Evolutionary conservation across 805 yeast genomes (phyloP).

Genomic region (Kodamaea jinghongensis): DNA sequence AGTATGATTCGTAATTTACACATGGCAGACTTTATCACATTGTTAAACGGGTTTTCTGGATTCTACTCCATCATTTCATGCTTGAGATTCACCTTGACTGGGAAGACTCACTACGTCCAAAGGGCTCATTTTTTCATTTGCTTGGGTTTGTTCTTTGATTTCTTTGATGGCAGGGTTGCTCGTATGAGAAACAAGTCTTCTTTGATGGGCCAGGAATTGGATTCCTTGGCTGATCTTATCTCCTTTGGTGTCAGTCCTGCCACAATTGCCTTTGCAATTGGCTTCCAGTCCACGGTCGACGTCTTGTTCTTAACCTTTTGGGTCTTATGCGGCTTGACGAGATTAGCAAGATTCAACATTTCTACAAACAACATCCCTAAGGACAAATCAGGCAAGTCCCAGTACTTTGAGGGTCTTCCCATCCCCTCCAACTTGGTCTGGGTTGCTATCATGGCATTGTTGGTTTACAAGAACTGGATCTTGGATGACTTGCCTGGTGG

Average conservation of each 20-base stretch:
- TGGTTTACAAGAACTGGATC: slow-evolving; percentile 53
- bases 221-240: slow-evolving; percentile 90
- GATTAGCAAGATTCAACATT: slow-evolving; percentile 94
- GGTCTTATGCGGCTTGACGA: slow-evolving; percentile 88
- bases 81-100: slow-evolving; percentile 72
- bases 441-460: slow-evolving; percentile 68
- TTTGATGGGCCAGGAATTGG: slow-evolving; percentile 95
- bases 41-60: slow-evolving; percentile 91
- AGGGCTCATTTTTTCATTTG: slow-evolving; percentile 87
- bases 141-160: slow-evolving; percentile 92
- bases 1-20: slow-evolving; percentile 84
- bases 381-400: slow-evolving; percentile 80
- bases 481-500: slow-evolving; percentile 66
- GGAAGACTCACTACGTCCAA: slow-evolving; percentile 66
- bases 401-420: slow-evolving; percentile 94
- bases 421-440: slow-evolving; percentile 83
- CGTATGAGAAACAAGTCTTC: slow-evolving; percentile 88
- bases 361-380: slow-evolving; percentile 92
- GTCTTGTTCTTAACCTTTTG: slow-evolving; percentile 73
- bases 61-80: slow-evolving; percentile 88
- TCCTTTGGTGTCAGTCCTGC: slow-evolving; percentile 97
- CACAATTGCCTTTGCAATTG: slow-evolving; percentile 85
- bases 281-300: slow-evolving; percentile 82
- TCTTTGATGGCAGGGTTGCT: slow-evolving; percentile 96
- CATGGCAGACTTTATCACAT: slow-evolving; percentile 93